phyloP scores from a whole-genome alignment of 768 basidiomycete species.

The Lactarius hatsudake region DNA sequence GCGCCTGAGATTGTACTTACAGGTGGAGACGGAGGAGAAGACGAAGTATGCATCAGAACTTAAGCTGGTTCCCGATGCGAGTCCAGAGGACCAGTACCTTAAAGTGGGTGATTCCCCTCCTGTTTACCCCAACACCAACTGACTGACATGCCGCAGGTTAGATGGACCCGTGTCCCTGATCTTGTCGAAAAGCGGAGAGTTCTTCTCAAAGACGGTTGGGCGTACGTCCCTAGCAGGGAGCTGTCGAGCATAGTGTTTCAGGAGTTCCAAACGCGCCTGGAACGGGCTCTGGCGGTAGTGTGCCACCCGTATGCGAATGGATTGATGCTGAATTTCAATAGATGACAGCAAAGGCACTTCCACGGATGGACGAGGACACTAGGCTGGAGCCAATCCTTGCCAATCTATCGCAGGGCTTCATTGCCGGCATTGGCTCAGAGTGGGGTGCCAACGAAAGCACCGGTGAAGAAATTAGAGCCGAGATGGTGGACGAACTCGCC shows the following conservation, averaged over 20 bases:
- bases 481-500: constrained; percentile 89
- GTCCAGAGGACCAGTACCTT: constrained; percentile 57
- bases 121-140: constrained; percentile 5
- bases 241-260: constrained; percentile 84
- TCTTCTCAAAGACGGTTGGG: constrained; percentile 74
- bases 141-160: constrained; percentile 54
- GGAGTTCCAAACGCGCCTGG: constrained; percentile 74
- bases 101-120: constrained; percentile 51
- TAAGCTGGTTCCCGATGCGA: constrained; percentile 37
- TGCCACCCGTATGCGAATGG: background rate
- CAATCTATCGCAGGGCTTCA: constrained; percentile 91
- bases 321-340: constrained; percentile 34
- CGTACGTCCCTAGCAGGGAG: constrained; percentile 79
- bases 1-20: constrained; percentile 9
- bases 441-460: constrained; percentile 58
- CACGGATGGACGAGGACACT: constrained; percentile 91
- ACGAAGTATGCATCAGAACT: constrained; percentile 47
- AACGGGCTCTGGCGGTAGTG: constrained; percentile 70
- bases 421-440: constrained; percentile 85
- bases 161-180: constrained; percentile 93
- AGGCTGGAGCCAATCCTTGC: constrained; percentile 85
- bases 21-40: constrained; percentile 66
- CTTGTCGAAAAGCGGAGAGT: constrained; percentile 81
- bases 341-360: constrained; percentile 83
- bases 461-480: constrained; percentile 77